A percentile compares a stretch with the other conserved stretches of the same genome.
phyloP scores from a whole-genome alignment of 2,329 filamentous ascomycete species.

The Blastomyces emzantsi region DNA sequence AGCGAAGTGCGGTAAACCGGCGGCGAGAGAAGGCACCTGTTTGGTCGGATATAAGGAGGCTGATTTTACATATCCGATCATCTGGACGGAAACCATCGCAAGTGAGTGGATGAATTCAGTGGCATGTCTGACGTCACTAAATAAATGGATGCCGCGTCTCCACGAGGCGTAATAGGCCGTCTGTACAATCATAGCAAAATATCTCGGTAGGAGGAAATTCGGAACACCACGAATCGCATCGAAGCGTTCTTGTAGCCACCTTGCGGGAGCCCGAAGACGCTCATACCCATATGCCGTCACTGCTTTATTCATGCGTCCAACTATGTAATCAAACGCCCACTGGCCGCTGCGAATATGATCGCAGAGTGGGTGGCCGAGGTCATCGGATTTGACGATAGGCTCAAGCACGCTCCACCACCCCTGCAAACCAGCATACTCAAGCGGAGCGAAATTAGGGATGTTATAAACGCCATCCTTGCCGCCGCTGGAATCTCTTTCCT shows the following conservation, averaged over 20 bases:
- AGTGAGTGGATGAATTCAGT: slow-evolving; percentile 85
- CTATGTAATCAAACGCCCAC: slow-evolving; percentile 86
- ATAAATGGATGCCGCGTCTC: slow-evolving; percentile 66
- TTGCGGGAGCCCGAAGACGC: slow-evolving; percentile 55
- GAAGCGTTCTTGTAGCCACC: slow-evolving; percentile 77
- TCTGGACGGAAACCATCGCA: slow-evolving; percentile 83
- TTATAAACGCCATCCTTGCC: slow-evolving; percentile 81
- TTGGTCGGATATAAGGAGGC: slow-evolving; percentile 84
- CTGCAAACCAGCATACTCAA: slow-evolving; percentile 94
- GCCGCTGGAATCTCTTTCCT: slow-evolving; percentile 70
- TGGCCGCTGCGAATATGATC: slow-evolving; percentile 84
- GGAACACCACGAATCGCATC: slow-evolving; percentile 78
- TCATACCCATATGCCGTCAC: slow-evolving; percentile 54
- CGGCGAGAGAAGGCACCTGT: slow-evolving; percentile 75
- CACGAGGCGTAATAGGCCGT: slow-evolving; percentile 80
- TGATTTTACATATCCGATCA: slow-evolving; percentile 80
- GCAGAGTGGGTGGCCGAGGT: slow-evolving; percentile 86
- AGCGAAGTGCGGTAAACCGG: slow-evolving; percentile 88
- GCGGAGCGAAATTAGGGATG: slow-evolving; percentile 70
- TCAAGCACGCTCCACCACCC: slow-evolving; percentile 95
- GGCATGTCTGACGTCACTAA: slow-evolving; percentile 69
- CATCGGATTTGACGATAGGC: slow-evolving; percentile 75
- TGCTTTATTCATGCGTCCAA: slow-evolving; percentile 65
- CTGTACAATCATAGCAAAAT: slow-evolving; percentile 82
- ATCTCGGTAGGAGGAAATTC: slow-evolving; percentile 81